Conservation (phyloP, 352 stramenopile genomes). For the Globisporangium orthogonon region DNA sequence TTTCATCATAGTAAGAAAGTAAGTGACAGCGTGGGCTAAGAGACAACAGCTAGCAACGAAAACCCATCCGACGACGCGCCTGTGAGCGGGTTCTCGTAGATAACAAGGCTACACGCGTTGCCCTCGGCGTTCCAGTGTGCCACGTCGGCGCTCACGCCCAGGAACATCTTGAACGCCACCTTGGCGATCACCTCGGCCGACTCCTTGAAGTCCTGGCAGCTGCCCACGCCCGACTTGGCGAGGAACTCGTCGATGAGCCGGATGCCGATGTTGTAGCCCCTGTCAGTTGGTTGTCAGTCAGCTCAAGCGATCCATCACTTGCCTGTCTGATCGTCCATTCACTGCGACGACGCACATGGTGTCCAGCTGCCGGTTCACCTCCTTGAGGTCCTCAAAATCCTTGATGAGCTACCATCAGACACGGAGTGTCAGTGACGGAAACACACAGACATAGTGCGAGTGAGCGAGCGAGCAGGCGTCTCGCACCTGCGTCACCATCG, state of each 20-base stretch:
- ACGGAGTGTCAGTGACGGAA: neutral
- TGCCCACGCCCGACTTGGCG: slow-evolving; percentile 88
- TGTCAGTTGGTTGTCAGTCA: slow-evolving; percentile 8
- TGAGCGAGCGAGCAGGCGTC: neutral
- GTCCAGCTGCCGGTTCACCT: slow-evolving; percentile 95
- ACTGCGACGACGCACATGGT: slow-evolving; percentile 63
- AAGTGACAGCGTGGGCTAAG: neutral
- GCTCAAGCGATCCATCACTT: too few species aligned
- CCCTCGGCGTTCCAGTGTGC: slow-evolving; percentile 85
- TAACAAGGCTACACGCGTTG: slow-evolving; percentile 88
- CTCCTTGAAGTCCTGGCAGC: slow-evolving; percentile 88
- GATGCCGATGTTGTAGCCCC: slow-evolving; percentile 96
- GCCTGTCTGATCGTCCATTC: too few species aligned
- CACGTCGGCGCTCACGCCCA: slow-evolving; percentile 93
- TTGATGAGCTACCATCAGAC: slow-evolving; percentile 78
- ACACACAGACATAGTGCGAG: neutral
- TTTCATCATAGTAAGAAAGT: neutral
- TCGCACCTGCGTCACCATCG: slow-evolving; percentile 90
- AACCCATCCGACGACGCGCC: slow-evolving; percentile 18
- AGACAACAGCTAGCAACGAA: neutral
- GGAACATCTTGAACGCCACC: slow-evolving; percentile 97
- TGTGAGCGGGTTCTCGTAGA: slow-evolving; percentile 95
- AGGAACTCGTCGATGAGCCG: slow-evolving; percentile 97
- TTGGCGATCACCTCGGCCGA: slow-evolving; percentile 95
- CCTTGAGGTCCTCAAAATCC: slow-evolving; percentile 93